Evolutionary conservation across 1,139 yeast genomes (phyloP).

Genomic region (Geotrichum histeridarum): DNA sequence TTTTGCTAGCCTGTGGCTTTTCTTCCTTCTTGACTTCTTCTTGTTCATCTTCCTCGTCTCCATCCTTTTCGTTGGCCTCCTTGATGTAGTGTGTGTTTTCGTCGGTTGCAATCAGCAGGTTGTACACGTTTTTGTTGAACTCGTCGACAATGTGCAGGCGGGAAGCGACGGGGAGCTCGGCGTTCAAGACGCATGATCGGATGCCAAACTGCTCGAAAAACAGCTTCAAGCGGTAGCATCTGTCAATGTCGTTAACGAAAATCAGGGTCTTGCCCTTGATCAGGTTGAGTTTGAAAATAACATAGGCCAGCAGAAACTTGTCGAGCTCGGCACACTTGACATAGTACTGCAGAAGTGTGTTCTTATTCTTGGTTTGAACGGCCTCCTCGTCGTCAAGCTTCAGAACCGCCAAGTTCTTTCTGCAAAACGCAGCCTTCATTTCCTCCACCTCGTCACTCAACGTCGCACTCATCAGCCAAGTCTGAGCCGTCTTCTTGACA

Average conservation of each 20-base stretch:
- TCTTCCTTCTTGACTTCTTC: slow-evolving; percentile 24
- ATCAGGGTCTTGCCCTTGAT: slow-evolving; percentile 88
- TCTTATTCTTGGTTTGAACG: slow-evolving; percentile 36
- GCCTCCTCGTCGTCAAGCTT: slow-evolving; percentile 54
- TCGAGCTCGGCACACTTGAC: slow-evolving; percentile 86
- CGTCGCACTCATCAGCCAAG: slow-evolving; percentile 96
- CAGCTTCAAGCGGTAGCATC: slow-evolving; percentile 87
- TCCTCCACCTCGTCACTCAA: slow-evolving; percentile 78
- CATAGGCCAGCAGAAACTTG: slow-evolving; percentile 84
- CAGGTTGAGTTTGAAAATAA: slow-evolving; percentile 79
- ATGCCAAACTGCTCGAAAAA: slow-evolving; percentile 95
- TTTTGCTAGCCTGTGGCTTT: slow-evolving; percentile 22
- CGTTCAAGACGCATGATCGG: slow-evolving; percentile 78
- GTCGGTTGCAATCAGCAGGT: slow-evolving; percentile 89
- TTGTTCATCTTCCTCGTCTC: slow-evolving; percentile 30
- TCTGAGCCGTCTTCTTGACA: slow-evolving; percentile 70
- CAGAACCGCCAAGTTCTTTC: slow-evolving; percentile 70
- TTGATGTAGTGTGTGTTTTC: slow-evolving; percentile 54
- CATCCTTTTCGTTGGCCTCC: slow-evolving; percentile 48
- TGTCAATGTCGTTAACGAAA: slow-evolving; percentile 89
- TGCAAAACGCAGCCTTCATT: slow-evolving; percentile 71
- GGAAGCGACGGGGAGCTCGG: slow-evolving; percentile 89
- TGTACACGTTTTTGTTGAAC: slow-evolving; percentile 84
- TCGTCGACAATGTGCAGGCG: slow-evolving; percentile 93
- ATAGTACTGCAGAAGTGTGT: slow-evolving; percentile 74